Evolutionary conservation across 768 basidiomycete genomes (phyloP).

Genomic region (Tulasnella sp.): DNA sequence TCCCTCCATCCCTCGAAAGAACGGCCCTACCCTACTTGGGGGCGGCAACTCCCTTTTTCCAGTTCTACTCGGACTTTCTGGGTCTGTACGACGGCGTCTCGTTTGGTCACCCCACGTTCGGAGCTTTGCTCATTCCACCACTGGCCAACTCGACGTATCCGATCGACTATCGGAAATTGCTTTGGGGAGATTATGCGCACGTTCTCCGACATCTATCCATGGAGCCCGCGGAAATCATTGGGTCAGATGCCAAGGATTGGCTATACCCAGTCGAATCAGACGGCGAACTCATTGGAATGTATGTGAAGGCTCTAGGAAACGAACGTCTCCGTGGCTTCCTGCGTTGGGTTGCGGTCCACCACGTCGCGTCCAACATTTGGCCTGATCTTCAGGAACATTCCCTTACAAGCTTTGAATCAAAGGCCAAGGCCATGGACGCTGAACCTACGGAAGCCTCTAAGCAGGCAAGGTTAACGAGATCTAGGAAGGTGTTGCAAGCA

Average conservation of each 20-base stretch:
- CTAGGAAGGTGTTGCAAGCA: not conserved
- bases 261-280: slow-evolving; percentile 65
- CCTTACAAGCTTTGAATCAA: not conserved
- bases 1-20: slow-evolving; percentile 38
- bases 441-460: not conserved
- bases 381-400: slow-evolving; percentile 38
- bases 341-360: slow-evolving; percentile 64
- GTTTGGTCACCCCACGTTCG: slow-evolving; percentile 72
- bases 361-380: slow-evolving; percentile 71
- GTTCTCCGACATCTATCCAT: slow-evolving; percentile 40
- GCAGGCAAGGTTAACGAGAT: not conserved
- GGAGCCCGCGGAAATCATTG: slow-evolving; percentile 24
- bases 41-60: slow-evolving; percentile 71
- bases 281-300: slow-evolving; percentile 52
- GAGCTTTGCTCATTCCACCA: slow-evolving; percentile 64
- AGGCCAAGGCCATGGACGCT: slow-evolving; percentile 1
- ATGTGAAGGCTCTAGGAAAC: slow-evolving; percentile 47
- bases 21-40: slow-evolving; percentile 56
- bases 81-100: slow-evolving; percentile 87
- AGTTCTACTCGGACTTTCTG: slow-evolving; percentile 87
- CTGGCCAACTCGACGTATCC: slow-evolving; percentile 57
- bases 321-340: slow-evolving; percentile 48
- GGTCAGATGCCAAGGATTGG: slow-evolving; percentile 48
- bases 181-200: slow-evolving; percentile 77
- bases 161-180: slow-evolving; percentile 69